Conservation (phyloP, 306 rosid species). For the Pyrus pyrifolia region DNA sequence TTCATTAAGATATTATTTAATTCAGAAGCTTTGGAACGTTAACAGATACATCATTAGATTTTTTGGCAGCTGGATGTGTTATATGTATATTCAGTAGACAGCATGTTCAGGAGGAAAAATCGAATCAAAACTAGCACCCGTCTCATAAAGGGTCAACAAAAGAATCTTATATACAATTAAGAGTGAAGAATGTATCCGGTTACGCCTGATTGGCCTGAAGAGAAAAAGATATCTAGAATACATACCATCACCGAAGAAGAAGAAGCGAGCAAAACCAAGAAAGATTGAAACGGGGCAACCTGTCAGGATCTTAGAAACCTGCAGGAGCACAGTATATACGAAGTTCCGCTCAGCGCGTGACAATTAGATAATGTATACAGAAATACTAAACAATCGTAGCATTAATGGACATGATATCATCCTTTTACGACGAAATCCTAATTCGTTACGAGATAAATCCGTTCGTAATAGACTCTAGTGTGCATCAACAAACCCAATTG, state of each 20-base stretch:
- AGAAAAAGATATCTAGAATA: not conserved
- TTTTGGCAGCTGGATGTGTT: not conserved
- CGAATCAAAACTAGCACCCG: not conserved
- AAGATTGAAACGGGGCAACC: not conserved
- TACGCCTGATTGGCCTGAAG: not conserved
- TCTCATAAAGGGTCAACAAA: not conserved
- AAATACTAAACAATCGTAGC: not conserved
- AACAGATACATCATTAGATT: not conserved
- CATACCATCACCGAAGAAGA: constrained; percentile 1
- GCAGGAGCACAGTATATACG: not conserved
- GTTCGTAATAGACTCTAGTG: not conserved
- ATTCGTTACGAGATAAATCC: not conserved
- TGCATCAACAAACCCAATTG: not conserved
- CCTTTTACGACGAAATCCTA: not conserved
- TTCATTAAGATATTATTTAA: not conserved
- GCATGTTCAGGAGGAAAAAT: not conserved
- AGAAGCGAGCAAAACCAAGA: not conserved
- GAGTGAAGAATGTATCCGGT: not conserved
- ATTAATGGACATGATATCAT: not conserved
- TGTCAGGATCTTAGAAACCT: not conserved
- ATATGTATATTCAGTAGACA: not conserved
- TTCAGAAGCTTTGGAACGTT: not conserved
- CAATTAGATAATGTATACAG: not conserved
- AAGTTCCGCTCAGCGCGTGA: no score
- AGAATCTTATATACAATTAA: not conserved